Percentiles rank a stretch among this genome's conserved stretches.
Evolutionary conservation across 2,329 filamentous ascomycete species (phyloP).

Genomic region (Herpotrichia juniperi): DNA sequence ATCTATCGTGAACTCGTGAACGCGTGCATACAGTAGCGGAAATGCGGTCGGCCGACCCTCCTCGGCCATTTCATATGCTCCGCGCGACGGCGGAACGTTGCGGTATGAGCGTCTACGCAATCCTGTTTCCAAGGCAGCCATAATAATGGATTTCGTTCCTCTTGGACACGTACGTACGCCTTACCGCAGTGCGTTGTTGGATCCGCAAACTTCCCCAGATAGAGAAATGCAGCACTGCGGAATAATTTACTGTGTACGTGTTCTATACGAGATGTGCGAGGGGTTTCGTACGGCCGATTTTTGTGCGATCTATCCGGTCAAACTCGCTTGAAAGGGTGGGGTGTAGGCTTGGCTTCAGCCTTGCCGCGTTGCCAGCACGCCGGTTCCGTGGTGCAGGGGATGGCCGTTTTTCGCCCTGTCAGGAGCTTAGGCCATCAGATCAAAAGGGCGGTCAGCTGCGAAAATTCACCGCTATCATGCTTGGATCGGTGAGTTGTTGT

Average conservation of each 20-base stretch:
- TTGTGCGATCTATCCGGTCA: constrained; percentile 1
- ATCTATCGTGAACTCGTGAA: too few species aligned
- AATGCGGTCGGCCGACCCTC: too few species aligned
- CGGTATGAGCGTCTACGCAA: not conserved
- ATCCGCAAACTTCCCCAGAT: not conserved
- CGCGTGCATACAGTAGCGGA: too few species aligned
- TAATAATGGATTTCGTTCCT: not conserved
- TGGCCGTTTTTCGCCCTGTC: not conserved
- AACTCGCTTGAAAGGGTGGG: not conserved
- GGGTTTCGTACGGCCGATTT: not conserved
- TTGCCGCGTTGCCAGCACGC: not conserved
- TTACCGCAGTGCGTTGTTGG: not conserved
- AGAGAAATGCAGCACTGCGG: not conserved
- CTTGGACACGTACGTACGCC: not conserved
- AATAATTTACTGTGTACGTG: too few species aligned
- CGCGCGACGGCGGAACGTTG: not conserved
- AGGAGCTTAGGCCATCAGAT: not conserved
- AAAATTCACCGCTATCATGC: not conserved
- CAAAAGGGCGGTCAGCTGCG: constrained; percentile 14
- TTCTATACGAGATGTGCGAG: not conserved
- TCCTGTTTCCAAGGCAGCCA: not conserved
- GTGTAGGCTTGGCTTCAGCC: constrained; percentile 1
- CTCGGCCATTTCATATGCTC: too few species aligned
- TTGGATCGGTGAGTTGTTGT: not conserved
- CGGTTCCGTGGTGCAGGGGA: not conserved